These are phyloP conservation scores for Theobroma grandiflorum DNA, from an alignment of 441 rosid species.

Conservation along the genomic window DNA sequence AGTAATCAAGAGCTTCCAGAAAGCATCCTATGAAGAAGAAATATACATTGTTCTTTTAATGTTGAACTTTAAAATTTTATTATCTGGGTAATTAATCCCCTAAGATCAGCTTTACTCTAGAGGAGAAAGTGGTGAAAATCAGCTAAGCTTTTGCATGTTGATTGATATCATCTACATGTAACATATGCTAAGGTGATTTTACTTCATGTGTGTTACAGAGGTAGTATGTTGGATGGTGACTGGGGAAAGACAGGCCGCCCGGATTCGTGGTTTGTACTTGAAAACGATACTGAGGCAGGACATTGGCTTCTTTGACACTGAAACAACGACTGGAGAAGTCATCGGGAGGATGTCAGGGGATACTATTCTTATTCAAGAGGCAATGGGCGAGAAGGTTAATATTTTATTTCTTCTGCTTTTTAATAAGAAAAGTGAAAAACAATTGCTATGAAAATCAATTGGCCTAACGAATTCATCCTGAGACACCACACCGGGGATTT, in stretches of 20 bases:
- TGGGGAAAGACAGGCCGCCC: conserved; percentile 80
- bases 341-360: conserved; percentile 92
- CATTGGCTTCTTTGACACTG: conserved; percentile 78
- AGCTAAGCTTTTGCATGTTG: background rate
- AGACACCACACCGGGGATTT: background rate
- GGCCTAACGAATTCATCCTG: background rate
- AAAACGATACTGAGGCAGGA: conserved; percentile 85
- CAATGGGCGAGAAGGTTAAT: conserved; percentile 85
- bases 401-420: background rate
- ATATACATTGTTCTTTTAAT: no score
- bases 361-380: conserved; percentile 82
- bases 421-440: background rate
- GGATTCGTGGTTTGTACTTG: conserved; percentile 71
- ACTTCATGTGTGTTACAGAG: conserved; percentile 52
- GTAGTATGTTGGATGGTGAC: conserved; percentile 89
- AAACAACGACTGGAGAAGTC: conserved; percentile 79
- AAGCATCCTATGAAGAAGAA: no score
- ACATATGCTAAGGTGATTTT: background rate
- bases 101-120: background rate
- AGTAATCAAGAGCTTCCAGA: no score
- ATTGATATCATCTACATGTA: background rate
- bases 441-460: background rate
- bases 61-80: no score
- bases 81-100: no score
- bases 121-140: background rate